A percentile compares a stretch with the other conserved stretches of the same genome.
These are phyloP conservation scores for Kappamyces sp. DNA, from an alignment of 192 early-diverging fungal genomes.

Conservation along the genomic window DNA sequence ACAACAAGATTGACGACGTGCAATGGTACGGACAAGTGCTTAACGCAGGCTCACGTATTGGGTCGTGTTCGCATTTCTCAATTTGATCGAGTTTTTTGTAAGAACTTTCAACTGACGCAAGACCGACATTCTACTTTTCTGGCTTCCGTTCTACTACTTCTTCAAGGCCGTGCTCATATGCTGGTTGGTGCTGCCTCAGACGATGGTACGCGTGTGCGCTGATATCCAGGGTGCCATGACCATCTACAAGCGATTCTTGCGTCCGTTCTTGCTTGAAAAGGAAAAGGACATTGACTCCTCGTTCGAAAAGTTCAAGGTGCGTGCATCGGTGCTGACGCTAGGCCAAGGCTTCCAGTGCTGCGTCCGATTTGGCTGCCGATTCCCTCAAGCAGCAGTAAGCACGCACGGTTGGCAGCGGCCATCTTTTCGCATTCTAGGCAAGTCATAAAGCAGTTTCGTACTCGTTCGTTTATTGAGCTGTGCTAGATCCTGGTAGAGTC, in stretches of 20 bases:
- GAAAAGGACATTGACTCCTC: constrained; percentile 37
- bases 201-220: constrained; percentile 33
- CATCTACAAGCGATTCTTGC: constrained; percentile 69
- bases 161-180: constrained; percentile 87
- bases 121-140: constrained; percentile 84
- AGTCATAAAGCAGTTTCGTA: too few relatives aligned
- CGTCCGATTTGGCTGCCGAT: too few relatives aligned
- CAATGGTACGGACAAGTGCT: constrained; percentile 62
- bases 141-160: constrained; percentile 92
- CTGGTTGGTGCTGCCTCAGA: constrained; percentile 75
- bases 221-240: constrained; percentile 63
- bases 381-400: too few relatives aligned
- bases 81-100: constrained; percentile 85
- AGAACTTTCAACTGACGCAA: too few relatives aligned
- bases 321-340: too few relatives aligned
- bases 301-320: constrained; percentile 35
- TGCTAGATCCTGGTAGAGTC: too few relatives aligned
- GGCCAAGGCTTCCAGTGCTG: too few relatives aligned
- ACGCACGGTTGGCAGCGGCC: too few relatives aligned
- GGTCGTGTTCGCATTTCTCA: constrained; percentile 85
- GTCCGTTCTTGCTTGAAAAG: constrained; percentile 63
- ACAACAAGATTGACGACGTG: constrained; percentile 69
- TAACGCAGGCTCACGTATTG: constrained; percentile 72
- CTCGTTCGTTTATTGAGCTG: too few relatives aligned
- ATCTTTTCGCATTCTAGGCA: too few relatives aligned